These are phyloP conservation scores for Solanum lignicaule DNA, from an alignment of 257 asterid species.

Conservation along the genomic window DNA sequence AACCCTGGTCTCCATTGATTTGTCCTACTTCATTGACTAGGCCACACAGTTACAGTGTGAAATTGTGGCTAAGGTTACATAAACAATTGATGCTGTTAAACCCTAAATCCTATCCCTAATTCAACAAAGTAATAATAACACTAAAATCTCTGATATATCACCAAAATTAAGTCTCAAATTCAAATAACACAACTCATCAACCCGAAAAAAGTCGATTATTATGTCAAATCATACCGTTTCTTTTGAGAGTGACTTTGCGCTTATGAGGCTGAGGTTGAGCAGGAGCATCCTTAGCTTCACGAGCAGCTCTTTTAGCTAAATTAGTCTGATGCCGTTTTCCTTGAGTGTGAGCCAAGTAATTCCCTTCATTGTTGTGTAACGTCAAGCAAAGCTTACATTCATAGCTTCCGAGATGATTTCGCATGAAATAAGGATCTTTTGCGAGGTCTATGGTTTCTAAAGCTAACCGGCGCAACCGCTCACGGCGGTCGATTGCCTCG, in stretches of 20 bases:
- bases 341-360: slow-evolving; percentile 93
- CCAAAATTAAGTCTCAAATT: neutral
- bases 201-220: neutral
- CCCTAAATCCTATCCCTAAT: neutral
- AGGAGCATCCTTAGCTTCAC: slow-evolving; percentile 96
- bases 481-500: slow-evolving; percentile 96
- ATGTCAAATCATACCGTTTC: slow-evolving; percentile 27
- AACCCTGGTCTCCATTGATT: neutral
- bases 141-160: neutral
- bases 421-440: slow-evolving; percentile 97
- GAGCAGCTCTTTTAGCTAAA: slow-evolving; percentile 96
- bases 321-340: slow-evolving; percentile 99
- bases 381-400: slow-evolving; percentile 96
- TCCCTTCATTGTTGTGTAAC: slow-evolving; percentile 95
- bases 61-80: neutral
- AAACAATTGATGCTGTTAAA: neutral
- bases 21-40: neutral
- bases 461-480: slow-evolving; percentile 85
- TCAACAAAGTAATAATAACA: neutral
- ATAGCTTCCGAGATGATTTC: slow-evolving; percentile 92
- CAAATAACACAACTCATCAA: neutral
- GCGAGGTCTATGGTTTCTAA: slow-evolving; percentile 92
- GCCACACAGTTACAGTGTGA: neutral
- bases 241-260: slow-evolving; percentile 70
- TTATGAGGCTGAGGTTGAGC: slow-evolving; percentile 99